Conservation (phyloP, 805 yeast species). For the Cyberlindnera nakhonratchasimensis region DNA sequence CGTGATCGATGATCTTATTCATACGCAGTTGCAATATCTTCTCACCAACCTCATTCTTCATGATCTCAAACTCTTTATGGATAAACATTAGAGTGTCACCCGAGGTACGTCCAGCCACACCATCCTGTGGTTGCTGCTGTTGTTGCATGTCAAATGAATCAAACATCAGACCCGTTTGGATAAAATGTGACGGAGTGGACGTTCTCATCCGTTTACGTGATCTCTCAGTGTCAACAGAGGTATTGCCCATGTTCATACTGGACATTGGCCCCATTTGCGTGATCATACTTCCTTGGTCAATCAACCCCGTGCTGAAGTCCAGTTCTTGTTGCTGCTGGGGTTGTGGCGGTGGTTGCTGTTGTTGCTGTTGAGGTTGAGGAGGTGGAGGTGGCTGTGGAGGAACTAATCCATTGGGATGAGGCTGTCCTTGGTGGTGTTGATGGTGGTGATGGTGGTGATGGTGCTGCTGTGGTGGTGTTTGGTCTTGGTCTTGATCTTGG, state of each 20-base stretch:
- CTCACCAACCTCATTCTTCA: conserved; percentile 23
- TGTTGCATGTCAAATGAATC: conserved; percentile 13
- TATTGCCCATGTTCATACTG: conserved; percentile 1
- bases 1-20: conserved; percentile 16
- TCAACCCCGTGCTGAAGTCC: conserved; percentile 6
- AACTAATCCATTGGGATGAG: background rate
- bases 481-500: background rate
- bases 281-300: conserved; percentile 11
- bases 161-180: conserved; percentile 10
- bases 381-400: background rate
- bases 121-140: background rate
- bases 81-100: conserved; percentile 25
- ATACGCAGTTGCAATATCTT: conserved; percentile 20
- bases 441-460: conserved; percentile 5
- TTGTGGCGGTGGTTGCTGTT: conserved; percentile 8
- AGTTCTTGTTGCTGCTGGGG: conserved; percentile 14
- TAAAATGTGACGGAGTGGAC: conserved; percentile 6
- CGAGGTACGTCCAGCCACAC: conserved; percentile 7
- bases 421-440: conserved; percentile 1
- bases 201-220: conserved; percentile 10
- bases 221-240: conserved; percentile 5
- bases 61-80: conserved; percentile 23
- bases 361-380: background rate
- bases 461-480: conserved; percentile 1
- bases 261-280: conserved; percentile 5